phyloP scores from a whole-genome alignment of 768 basidiomycete genomes.

The Gautieria morchelliformis region DNA sequence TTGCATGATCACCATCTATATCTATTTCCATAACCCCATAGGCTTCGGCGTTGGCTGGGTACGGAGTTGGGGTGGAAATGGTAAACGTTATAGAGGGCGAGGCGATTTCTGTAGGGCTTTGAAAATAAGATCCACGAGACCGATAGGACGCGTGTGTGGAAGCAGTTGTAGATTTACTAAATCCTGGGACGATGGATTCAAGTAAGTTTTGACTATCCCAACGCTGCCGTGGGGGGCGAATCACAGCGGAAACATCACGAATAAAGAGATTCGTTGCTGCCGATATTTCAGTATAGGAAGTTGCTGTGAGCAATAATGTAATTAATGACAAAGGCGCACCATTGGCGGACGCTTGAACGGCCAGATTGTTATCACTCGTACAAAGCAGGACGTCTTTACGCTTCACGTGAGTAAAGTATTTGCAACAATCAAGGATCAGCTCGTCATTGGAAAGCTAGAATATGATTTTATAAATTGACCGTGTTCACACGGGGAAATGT shows the following conservation, averaged over 20 bases:
- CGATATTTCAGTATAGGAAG: not conserved
- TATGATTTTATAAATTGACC: constrained; percentile 7
- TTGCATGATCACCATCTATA: not conserved
- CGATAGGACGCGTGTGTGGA: not conserved
- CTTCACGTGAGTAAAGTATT: constrained; percentile 39
- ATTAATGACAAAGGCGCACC: constrained; percentile 23
- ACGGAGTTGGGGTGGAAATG: not conserved
- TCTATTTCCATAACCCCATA: constrained; percentile 4
- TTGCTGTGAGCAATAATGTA: not conserved
- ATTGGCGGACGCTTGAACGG: constrained; percentile 38
- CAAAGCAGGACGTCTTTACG: constrained; percentile 47
- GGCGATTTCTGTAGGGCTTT: not conserved
- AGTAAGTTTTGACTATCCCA: constrained; percentile 1
- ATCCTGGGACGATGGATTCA: not conserved
- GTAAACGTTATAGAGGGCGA: not conserved
- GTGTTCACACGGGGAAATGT: not conserved
- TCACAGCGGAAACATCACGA: not conserved
- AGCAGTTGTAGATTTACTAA: constrained; percentile 1
- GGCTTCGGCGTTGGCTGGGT: not conserved
- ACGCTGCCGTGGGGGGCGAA: not conserved
- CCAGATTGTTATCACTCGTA: constrained; percentile 62
- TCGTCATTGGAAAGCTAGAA: constrained; percentile 47
- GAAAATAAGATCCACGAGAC: not conserved
- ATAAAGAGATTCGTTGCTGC: constrained; percentile 2
- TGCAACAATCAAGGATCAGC: constrained; percentile 68